These are phyloP conservation scores for Rosa rugosa DNA, from an alignment of 306 rosid genomes.

Conservation along the genomic window DNA sequence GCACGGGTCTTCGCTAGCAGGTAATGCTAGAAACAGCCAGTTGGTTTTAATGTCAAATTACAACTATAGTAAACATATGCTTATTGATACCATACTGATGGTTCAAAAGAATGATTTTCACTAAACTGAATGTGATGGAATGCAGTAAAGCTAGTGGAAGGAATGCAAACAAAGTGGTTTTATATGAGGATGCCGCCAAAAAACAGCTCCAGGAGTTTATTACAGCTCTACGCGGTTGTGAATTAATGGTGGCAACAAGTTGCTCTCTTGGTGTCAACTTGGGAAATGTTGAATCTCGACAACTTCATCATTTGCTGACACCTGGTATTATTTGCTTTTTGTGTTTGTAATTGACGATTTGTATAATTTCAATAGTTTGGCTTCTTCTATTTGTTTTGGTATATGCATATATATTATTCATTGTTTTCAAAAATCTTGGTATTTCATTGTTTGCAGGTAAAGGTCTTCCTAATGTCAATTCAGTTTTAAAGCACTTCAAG, in stretches of 20 bases:
- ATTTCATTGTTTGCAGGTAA: conserved; percentile 47
- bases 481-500: conserved; percentile 70
- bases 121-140: conserved; percentile 25
- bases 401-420: not conserved
- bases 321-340: conserved; percentile 49
- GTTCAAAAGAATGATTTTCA: conserved; percentile 27
- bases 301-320: conserved; percentile 68
- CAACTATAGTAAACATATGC: conserved; percentile 8
- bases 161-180: conserved; percentile 77
- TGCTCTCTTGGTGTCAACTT: conserved; percentile 58
- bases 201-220: conserved; percentile 80
- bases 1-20: conserved; percentile 73
- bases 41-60: conserved; percentile 1
- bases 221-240: conserved; percentile 81
- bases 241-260: conserved; percentile 73
- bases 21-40: conserved; percentile 39
- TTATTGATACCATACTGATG: conserved; percentile 19
- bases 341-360: not conserved
- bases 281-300: conserved; percentile 58
- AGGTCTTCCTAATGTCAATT: conserved; percentile 65
- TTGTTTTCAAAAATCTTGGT: not conserved
- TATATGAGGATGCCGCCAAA: conserved; percentile 90
- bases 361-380: conserved; percentile 18
- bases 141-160: conserved; percentile 86
- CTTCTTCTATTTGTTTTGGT: not conserved